Evolutionary conservation across 2,329 filamentous ascomycete species (phyloP), one percentile per base, ranked within the genome.

Genomic region (Ascochyta lentis): DNA sequence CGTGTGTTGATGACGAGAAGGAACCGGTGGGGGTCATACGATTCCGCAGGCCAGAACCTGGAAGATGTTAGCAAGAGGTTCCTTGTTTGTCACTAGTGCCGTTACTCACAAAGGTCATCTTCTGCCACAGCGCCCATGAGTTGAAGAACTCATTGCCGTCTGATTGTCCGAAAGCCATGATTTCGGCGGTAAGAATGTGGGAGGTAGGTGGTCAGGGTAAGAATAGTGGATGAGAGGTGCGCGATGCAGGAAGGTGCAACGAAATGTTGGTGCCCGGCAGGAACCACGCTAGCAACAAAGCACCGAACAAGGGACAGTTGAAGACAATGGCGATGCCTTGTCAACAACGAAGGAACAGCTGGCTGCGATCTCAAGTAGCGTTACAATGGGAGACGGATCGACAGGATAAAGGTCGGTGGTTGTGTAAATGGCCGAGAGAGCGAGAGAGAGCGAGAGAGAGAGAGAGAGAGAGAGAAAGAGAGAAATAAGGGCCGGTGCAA

Each of bases 101-200:
- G 42, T 27, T 19, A 82, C 90, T 81, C 80, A 96, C 92, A 79
- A 96, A 91, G 49, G 88, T 90, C 87, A 96, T 88, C 79, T 96
- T 87, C 81, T 95, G 86, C 92, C 92, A 96, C 67, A 95, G 79
- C 65, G 84, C 80, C 92, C 92, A 96, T 45, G 61, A 73, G 19
- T 57, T 68, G 64, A 81, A 82, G 71, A 82, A 81, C 34, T 56
- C 58, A 22, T 72, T 70, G 58, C 64, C 66, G 57, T 72, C 72
- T 44, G 59, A 66, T 15, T 63, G 37, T 50, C 62, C 63, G 42
- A 66, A 67, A 44, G 15, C 58, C 65, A 68, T 68, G 37, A 54
- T 64, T 49, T 56, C 44, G 55, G 52, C 51, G 29, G 47, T 48
- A 40, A 47, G 47, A 54, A 60, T 58, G 57, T 51, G 48, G 47